phyloP scores from a whole-genome alignment of 2,329 filamentous ascomycete species.

The Xylaria sp. region DNA sequence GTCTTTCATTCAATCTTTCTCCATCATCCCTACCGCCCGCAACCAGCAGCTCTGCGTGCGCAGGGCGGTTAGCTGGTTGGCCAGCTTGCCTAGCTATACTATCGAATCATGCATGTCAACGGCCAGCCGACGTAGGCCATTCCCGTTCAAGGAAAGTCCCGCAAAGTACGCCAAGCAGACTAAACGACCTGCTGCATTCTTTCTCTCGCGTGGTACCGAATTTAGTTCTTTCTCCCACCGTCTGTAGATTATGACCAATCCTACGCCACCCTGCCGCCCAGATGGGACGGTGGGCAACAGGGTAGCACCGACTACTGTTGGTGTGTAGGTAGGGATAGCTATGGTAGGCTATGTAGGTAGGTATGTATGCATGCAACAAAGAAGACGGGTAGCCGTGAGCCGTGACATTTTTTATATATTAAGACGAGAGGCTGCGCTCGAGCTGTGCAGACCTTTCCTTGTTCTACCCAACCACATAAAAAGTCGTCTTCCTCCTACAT shows the following conservation, averaged over 20 bases:
- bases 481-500: slow-evolving; percentile 35
- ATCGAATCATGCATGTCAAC: neutral
- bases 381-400: slow-evolving; percentile 16
- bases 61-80: slow-evolving; percentile 30
- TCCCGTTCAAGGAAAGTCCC: slow-evolving; percentile 25
- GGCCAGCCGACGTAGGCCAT: slow-evolving; percentile 16
- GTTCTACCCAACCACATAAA: slow-evolving; percentile 30
- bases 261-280: slow-evolving; percentile 31
- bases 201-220: slow-evolving; percentile 29
- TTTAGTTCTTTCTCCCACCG: slow-evolving; percentile 16
- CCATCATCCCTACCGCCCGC: slow-evolving; percentile 15
- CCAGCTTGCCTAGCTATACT: neutral
- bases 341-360: neutral
- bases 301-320: neutral
- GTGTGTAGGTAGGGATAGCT: neutral
- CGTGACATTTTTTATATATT: slow-evolving; percentile 40
- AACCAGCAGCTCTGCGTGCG: slow-evolving; percentile 13
- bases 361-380: neutral
- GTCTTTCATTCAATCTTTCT: neutral
- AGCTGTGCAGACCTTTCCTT: slow-evolving; percentile 25
- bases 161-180: neutral
- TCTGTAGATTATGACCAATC: slow-evolving; percentile 9
- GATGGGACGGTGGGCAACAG: slow-evolving; percentile 9
- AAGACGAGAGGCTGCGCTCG: slow-evolving; percentile 36
- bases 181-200: neutral